A percentile compares a stretch with the other conserved stretches of the same genome.
phyloP scores from a whole-genome alignment of 768 basidiomycete genomes.

The Xerocomellus amylosporus region DNA sequence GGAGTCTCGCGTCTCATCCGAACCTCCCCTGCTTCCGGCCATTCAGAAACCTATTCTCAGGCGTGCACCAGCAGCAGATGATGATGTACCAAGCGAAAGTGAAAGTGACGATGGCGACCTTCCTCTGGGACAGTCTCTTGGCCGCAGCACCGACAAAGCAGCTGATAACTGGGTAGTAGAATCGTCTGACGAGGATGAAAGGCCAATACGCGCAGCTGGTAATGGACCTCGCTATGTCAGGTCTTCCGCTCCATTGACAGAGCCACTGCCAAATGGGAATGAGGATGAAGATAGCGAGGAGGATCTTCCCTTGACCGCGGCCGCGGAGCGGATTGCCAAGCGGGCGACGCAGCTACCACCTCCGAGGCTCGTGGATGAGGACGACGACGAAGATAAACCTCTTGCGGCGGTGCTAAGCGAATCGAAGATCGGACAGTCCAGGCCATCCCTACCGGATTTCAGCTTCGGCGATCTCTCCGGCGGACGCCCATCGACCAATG shows the following conservation, averaged over 20 bases:
- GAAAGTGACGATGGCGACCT: slow-evolving; percentile 46
- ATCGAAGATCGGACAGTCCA: slow-evolving; percentile 42
- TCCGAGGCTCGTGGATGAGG: slow-evolving; percentile 32
- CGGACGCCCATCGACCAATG: slow-evolving; percentile 25
- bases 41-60: slow-evolving; percentile 35
- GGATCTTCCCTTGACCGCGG: slow-evolving; percentile 71
- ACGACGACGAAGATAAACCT: slow-evolving; percentile 61
- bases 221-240: slow-evolving; percentile 48
- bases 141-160: slow-evolving; percentile 20
- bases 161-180: slow-evolving; percentile 45
- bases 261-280: not conserved
- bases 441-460: slow-evolving; percentile 43
- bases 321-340: slow-evolving; percentile 53
- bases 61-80: slow-evolving; percentile 31
- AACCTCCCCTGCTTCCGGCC: slow-evolving; percentile 33
- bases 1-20: slow-evolving; percentile 17
- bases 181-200: slow-evolving; percentile 62
- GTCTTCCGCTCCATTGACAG: slow-evolving; percentile 7
- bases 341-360: slow-evolving; percentile 37
- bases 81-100: slow-evolving; percentile 49
- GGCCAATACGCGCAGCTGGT: slow-evolving; percentile 56
- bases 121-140: slow-evolving; percentile 20
- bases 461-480: slow-evolving; percentile 37
- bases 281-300: slow-evolving; percentile 67
- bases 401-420: slow-evolving; percentile 57